Evolutionary conservation across 345 rosid genomes (phyloP), one percentile per base, ranked within the genome.

Genomic region (Pugionium cornutum): DNA sequence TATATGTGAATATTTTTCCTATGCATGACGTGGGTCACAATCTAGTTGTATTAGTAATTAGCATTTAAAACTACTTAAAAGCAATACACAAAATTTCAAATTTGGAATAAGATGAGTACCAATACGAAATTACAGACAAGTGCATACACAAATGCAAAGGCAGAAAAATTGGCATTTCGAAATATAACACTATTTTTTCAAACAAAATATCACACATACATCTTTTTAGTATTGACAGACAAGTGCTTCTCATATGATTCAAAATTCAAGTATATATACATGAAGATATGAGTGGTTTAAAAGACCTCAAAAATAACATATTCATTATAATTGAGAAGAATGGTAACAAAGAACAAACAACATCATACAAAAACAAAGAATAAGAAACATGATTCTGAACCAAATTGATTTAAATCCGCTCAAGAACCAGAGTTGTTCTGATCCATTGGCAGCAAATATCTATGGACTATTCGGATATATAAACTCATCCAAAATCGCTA

Each of bases 401-500:
- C 57, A 70, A 37, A 54, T 32, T 46, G 57, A 47, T 54, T 43
- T 11, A 46, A 39, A 32, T 10, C 46, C 34, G 35, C 11, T 2
- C 54, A 61, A 44, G 61, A 43, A 32, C 62, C 42, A 54, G 35
- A 53, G 35, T 53, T 53, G 27, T 33, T 43, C 67, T 34, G 32
- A 51, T 41, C 26, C 45, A 60, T 42, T 35, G 9, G 28, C 25
- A 43, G 32, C 2, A 61, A 47, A 55, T 18, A 55, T 39, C 35
- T 37, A 26, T 36, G n/a, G 27, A 30, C 29, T 5, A 47, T 1
- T 7, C 9, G 31, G 41, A 18, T 18, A 18, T 18, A 57, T 37
- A 9, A 9, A 55, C 39, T 7, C 30, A 48, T 39, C 49, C 11
- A 32, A 65, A 6, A 43, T 33, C 52, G 53, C 41, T 41, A 7